Percentiles rank a stretch among this genome's conserved stretches.
These are phyloP conservation scores for Calocybe gambosa DNA, from an alignment of 1,284 basidiomycete genomes.

Conservation along the genomic window DNA sequence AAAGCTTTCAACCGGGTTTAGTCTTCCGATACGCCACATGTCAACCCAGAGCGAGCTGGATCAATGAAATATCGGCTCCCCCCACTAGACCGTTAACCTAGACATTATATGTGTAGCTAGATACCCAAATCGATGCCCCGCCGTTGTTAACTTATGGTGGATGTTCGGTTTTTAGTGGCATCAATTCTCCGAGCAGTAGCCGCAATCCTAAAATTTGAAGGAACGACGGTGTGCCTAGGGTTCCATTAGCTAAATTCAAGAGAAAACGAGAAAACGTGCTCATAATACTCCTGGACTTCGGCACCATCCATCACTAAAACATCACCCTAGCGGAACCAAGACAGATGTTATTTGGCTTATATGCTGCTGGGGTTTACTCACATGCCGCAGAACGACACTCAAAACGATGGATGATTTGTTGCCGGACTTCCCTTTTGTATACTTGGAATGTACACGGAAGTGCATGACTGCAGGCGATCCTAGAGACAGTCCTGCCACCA, in stretches of 20 bases:
- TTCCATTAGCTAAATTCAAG: neutral
- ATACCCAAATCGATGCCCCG: neutral
- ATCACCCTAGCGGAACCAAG: conserved; percentile 48
- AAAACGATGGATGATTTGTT: conserved; percentile 33
- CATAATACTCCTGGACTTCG: conserved; percentile 59
- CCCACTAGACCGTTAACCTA: neutral
- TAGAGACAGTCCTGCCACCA: conserved; percentile 67
- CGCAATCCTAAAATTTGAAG: conserved; percentile 43
- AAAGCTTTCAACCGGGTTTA: neutral
- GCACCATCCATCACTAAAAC: conserved; percentile 70
- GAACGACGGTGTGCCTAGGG: conserved; percentile 41
- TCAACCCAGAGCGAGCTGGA: neutral
- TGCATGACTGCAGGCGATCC: conserved; percentile 72
- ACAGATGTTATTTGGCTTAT: neutral
- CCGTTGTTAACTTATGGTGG: neutral
- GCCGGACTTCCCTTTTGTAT: conserved; percentile 25
- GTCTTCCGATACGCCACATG: neutral
- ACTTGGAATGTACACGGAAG: conserved; percentile 46
- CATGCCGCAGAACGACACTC: conserved; percentile 59
- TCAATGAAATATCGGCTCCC: conserved; percentile 8
- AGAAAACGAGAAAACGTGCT: conserved; percentile 38
- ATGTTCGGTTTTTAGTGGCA: neutral
- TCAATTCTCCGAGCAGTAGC: conserved; percentile 41
- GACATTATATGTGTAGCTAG: neutral
- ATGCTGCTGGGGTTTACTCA: conserved; percentile 28